phyloP scores from a whole-genome alignment of 1,284 basidiomycete species.

The Puccinia sorghi region DNA sequence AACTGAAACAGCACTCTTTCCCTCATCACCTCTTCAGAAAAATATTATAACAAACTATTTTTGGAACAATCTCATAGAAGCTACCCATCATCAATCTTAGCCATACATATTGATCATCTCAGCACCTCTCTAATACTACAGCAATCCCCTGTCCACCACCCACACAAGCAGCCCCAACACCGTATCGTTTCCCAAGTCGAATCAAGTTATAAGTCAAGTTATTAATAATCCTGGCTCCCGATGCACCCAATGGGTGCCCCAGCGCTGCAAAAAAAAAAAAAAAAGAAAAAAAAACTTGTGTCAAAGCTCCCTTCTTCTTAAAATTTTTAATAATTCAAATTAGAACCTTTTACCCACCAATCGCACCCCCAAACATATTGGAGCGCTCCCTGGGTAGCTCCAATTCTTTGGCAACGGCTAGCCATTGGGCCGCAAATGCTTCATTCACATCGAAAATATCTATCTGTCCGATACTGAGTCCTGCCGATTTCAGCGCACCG shows the following conservation, averaged over 20 bases:
- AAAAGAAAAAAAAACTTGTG: neutral
- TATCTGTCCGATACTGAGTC: constrained; percentile 61
- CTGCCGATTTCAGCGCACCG: constrained; percentile 59
- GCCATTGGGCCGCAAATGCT: constrained; percentile 93
- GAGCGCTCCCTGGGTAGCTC: constrained; percentile 66
- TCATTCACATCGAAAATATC: constrained; percentile 65
- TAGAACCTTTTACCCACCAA: constrained; percentile 53
- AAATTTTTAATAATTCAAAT: neutral
- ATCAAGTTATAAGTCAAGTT: constrained; percentile 64
- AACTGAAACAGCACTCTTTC: too few species aligned
- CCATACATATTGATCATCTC: too few species aligned
- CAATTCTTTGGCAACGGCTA: constrained; percentile 85
- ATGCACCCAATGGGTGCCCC: constrained; percentile 64
- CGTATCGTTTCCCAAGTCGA: constrained; percentile 63
- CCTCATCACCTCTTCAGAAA: too few species aligned
- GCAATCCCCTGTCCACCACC: constrained; percentile 62
- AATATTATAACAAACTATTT: too few species aligned
- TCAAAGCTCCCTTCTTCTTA: neutral
- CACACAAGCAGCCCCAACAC: constrained; percentile 64
- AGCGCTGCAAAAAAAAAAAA: constrained; percentile 57
- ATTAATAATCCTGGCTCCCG: constrained; percentile 63
- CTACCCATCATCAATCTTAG: too few species aligned
- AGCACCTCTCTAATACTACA: constrained; percentile 58
- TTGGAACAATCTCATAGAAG: too few species aligned
- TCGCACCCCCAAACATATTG: constrained; percentile 63